These are phyloP conservation scores for Solanum chacoense DNA, from an alignment of 305 asterid species.

Conservation along the genomic window DNA sequence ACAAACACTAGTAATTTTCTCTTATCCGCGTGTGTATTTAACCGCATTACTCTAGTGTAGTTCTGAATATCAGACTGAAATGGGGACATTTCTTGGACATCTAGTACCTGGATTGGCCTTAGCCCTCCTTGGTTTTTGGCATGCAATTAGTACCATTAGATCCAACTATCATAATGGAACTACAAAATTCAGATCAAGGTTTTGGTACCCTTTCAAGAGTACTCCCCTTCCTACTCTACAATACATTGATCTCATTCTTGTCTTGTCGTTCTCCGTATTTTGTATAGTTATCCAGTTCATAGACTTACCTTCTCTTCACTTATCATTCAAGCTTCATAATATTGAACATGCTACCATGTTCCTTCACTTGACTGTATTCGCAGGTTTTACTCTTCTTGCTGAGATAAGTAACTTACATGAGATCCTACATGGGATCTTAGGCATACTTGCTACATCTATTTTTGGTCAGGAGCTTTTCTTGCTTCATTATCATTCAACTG, in stretches of 20 bases:
- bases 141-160: slow-evolving; percentile 36
- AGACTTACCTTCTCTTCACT: slow-evolving; percentile 29
- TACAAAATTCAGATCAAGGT: slow-evolving; percentile 37
- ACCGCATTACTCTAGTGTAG: slow-evolving; percentile 9
- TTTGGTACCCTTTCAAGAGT: slow-evolving; percentile 53
- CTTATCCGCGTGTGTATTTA: slow-evolving; percentile 7
- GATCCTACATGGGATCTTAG: slow-evolving; percentile 29
- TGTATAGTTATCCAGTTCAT: slow-evolving; percentile 45
- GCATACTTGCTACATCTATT: slow-evolving; percentile 54
- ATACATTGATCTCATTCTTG: slow-evolving; percentile 46
- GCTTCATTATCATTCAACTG: slow-evolving; percentile 69
- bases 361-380: slow-evolving; percentile 44
- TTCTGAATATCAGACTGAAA: slow-evolving; percentile 1
- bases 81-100: slow-evolving; percentile 66
- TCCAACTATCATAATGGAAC: slow-evolving; percentile 33
- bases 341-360: slow-evolving; percentile 71
- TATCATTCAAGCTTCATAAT: slow-evolving; percentile 44
- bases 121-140: slow-evolving; percentile 67
- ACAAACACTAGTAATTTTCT: background rate
- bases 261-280: slow-evolving; percentile 41
- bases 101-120: slow-evolving; percentile 56
- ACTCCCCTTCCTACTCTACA: slow-evolving; percentile 22
- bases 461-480: slow-evolving; percentile 69
- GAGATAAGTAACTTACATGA: slow-evolving; percentile 33
- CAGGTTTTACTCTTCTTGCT: slow-evolving; percentile 42